A percentile compares a stretch with the other conserved stretches of the same genome.
Evolutionary conservation across 495 filamentous ascomycete species (phyloP).

Genomic region (Podospora sp.): DNA sequence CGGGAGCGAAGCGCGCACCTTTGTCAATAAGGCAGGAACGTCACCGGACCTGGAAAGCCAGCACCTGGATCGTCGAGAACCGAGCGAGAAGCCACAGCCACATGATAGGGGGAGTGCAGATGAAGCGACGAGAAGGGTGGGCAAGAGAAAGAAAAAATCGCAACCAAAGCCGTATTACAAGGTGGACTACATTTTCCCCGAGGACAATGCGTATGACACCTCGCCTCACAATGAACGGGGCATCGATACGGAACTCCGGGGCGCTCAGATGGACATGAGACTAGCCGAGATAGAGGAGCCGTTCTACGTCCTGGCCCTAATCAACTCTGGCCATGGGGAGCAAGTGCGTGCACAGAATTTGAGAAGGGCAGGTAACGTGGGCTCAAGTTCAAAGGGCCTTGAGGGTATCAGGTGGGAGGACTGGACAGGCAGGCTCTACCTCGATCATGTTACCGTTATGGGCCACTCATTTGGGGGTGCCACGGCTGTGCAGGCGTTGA

Average conservation of each 20-base stretch:
- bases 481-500: constrained; percentile 55
- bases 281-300: constrained; percentile 63
- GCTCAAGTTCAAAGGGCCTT: constrained; percentile 49
- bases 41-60: constrained; percentile 29
- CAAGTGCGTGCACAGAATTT: constrained; percentile 50
- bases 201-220: constrained; percentile 44
- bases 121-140: not conserved
- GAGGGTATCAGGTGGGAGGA: constrained; percentile 21
- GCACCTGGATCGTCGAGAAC: constrained; percentile 15
- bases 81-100: not conserved
- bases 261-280: constrained; percentile 63
- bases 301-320: constrained; percentile 55
- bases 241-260: constrained; percentile 46
- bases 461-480: constrained; percentile 71
- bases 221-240: constrained; percentile 39
- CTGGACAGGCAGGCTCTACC: constrained; percentile 43
- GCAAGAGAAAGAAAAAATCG: constrained; percentile 13
- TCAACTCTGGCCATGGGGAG: constrained; percentile 52
- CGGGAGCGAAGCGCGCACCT: constrained; percentile 63
- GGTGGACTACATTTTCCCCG: constrained; percentile 50
- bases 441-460: constrained; percentile 60
- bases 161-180: constrained; percentile 29
- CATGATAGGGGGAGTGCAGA: not conserved
- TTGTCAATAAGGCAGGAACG: constrained; percentile 45
- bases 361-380: constrained; percentile 52